Percentiles rank a stretch among this genome's conserved stretches.
Conservation (phyloP, 768 basidiomycete species). For the Terana coerulea region DNA sequence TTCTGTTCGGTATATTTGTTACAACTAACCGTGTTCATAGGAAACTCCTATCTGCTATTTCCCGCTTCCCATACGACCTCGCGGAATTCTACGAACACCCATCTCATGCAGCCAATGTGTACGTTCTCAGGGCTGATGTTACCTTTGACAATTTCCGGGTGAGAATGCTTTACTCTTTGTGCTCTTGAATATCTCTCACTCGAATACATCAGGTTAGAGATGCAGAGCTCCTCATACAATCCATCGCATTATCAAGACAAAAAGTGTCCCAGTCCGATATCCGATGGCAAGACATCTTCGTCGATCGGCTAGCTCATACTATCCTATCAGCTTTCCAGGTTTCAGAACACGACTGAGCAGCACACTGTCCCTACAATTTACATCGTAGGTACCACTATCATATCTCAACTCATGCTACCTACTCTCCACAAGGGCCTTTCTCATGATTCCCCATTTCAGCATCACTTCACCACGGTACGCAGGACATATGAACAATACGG, state of each 20-base stretch:
- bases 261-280: slow-evolving; percentile 15
- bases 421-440: too few relatives aligned
- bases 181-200: background rate
- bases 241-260: slow-evolving; percentile 15
- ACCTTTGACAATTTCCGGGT: slow-evolving; percentile 39
- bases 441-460: too few relatives aligned
- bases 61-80: slow-evolving; percentile 30
- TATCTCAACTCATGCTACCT: too few relatives aligned
- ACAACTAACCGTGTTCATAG: slow-evolving; percentile 4
- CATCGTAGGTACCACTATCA: too few relatives aligned
- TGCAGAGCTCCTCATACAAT: slow-evolving; percentile 36
- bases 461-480: too few relatives aligned
- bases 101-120: slow-evolving; percentile 30
- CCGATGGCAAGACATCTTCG: slow-evolving; percentile 21
- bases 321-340: too few relatives aligned
- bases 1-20: background rate
- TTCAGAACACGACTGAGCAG: too few relatives aligned
- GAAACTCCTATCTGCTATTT: slow-evolving; percentile 20
- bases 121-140: slow-evolving; percentile 34
- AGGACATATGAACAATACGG: too few relatives aligned
- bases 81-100: slow-evolving; percentile 28
- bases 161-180: background rate
- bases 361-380: too few relatives aligned
- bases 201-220: slow-evolving; percentile 29
- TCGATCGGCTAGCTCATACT: too few relatives aligned